phyloP scores from a whole-genome alignment of 768 basidiomycete genomes.

The Antrodiella citrinella region DNA sequence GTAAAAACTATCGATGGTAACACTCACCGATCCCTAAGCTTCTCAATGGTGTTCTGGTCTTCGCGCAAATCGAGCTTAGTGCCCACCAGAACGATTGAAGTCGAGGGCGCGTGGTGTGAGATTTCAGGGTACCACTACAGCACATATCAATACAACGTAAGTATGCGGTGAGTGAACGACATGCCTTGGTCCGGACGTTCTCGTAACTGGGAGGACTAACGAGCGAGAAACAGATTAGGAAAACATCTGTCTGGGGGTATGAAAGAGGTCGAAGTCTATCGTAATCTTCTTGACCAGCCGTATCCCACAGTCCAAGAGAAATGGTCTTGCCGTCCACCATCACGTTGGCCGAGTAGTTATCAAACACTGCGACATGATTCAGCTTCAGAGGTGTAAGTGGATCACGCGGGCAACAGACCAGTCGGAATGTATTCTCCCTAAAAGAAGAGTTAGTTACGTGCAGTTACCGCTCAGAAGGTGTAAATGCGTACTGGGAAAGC shows the following conservation, averaged over 20 bases:
- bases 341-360: slow-evolving; percentile 98
- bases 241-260: slow-evolving; percentile 99
- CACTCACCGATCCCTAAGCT: slow-evolving; percentile 79
- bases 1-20: slow-evolving; percentile 1
- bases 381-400: slow-evolving; percentile 6
- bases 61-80: slow-evolving; percentile 98
- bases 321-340: slow-evolving; percentile 99
- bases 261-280: slow-evolving; percentile 95
- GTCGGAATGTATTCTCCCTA: slow-evolving; percentile 97
- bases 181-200: slow-evolving; percentile 95
- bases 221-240: slow-evolving; percentile 97
- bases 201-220: slow-evolving; percentile 98
- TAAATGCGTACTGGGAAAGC: slow-evolving; percentile 74
- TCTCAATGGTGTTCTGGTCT: slow-evolving; percentile 87
- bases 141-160: slow-evolving; percentile 2
- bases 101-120: slow-evolving; percentile 92
- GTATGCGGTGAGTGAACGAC: too few relatives aligned
- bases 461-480: not conserved
- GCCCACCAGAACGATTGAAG: slow-evolving; percentile 88
- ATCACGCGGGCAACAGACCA: slow-evolving; percentile 36
- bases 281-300: slow-evolving; percentile 99
- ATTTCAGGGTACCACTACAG: slow-evolving; percentile 95
- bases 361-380: slow-evolving; percentile 62
- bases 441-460: slow-evolving; percentile 13
- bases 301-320: slow-evolving; percentile 98